These are phyloP conservation scores for Boletellus ananiceps DNA, from an alignment of 768 basidiomycete genomes.

Conservation along the genomic window DNA sequence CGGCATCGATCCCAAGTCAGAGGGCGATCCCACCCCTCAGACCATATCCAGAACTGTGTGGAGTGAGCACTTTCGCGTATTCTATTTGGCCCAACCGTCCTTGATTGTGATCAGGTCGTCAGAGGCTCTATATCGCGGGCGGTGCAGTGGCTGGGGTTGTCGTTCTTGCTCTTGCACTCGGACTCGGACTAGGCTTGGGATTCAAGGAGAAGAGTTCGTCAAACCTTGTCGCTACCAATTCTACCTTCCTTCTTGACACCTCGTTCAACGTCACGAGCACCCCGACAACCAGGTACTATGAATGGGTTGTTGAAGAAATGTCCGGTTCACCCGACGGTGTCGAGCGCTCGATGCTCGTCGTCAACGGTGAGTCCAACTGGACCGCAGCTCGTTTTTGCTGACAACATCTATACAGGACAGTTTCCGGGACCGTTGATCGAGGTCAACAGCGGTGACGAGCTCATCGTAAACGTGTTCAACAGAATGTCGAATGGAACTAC, in stretches of 20 bases:
- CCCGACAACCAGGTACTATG: constrained; percentile 39
- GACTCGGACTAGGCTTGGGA: constrained; percentile 28
- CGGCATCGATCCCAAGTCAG: not conserved
- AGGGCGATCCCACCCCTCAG: not conserved
- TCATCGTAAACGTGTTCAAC: constrained; percentile 34
- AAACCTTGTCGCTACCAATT: constrained; percentile 21
- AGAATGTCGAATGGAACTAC: constrained; percentile 29
- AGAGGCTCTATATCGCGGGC: constrained; percentile 16
- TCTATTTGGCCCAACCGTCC: not conserved
- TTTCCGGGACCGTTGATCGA: constrained; percentile 34
- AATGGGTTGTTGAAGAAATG: constrained; percentile 40
- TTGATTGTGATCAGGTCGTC: constrained; percentile 12
- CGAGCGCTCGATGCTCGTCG: constrained; percentile 41
- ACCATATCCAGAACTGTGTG: not conserved
- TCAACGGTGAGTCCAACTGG: constrained; percentile 35
- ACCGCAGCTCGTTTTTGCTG: not conserved
- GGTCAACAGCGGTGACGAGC: constrained; percentile 33
- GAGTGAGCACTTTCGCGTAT: constrained; percentile 8
- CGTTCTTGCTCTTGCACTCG: constrained; percentile 23
- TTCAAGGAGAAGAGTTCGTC: constrained; percentile 17
- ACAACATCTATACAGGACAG: constrained; percentile 21
- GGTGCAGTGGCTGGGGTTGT: constrained; percentile 9
- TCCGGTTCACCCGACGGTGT: constrained; percentile 40
- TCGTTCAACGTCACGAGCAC: constrained; percentile 24
- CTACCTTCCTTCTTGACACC: constrained; percentile 28